A percentile compares a stretch with the other conserved stretches of the same genome.
phyloP scores from a whole-genome alignment of 2,329 filamentous ascomycete genomes.

The Calonectria hongkongensis region DNA sequence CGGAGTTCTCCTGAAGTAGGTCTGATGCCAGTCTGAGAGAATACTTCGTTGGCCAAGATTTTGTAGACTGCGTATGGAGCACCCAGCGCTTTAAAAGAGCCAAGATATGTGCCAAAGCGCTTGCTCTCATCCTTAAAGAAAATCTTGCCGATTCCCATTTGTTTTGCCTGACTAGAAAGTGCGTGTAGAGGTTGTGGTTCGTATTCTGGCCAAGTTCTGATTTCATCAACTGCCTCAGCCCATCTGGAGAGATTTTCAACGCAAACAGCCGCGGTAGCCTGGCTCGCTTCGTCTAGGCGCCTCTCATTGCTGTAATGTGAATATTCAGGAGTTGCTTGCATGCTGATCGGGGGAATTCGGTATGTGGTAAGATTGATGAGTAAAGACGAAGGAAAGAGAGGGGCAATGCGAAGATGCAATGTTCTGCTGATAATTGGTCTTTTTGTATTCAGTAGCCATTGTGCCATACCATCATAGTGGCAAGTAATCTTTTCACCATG shows the following conservation, averaged over 20 bases:
- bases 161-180: constrained; percentile 32
- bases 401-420: no score
- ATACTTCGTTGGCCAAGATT: constrained; percentile 39
- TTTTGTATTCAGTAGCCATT: no score
- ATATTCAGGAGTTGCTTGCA: neutral
- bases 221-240: constrained; percentile 39
- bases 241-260: constrained; percentile 39
- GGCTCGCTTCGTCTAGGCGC: constrained; percentile 5
- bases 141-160: constrained; percentile 32
- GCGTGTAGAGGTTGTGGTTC: constrained; percentile 38
- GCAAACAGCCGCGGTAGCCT: constrained; percentile 26
- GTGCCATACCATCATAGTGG: no score
- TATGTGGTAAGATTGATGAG: no score
- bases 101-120: constrained; percentile 38
- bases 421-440: no score
- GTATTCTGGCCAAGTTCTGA: constrained; percentile 44
- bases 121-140: constrained; percentile 44
- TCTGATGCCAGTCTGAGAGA: neutral
- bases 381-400: no score
- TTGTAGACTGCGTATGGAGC: constrained; percentile 44
- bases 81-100: constrained; percentile 45
- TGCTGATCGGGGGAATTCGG: neutral
- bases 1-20: constrained; percentile 38
- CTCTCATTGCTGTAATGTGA: neutral
- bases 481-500: no score